These are phyloP conservation scores for Nakazawaea pomicola DNA, from an alignment of 805 yeast genomes.

Conservation along the genomic window DNA sequence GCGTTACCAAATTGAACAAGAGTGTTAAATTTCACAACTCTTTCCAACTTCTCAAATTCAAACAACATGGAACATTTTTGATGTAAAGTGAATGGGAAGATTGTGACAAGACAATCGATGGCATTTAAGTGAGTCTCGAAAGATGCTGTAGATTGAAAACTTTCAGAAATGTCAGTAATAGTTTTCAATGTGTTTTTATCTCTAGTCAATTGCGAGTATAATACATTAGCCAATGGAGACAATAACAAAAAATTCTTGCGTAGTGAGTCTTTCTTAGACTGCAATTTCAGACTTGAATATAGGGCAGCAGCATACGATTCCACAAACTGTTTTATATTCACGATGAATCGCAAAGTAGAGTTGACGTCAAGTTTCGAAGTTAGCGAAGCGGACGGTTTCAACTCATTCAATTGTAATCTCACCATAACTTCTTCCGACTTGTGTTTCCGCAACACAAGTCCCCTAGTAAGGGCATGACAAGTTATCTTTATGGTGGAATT, in stretches of 20 bases:
- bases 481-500: conserved; percentile 39
- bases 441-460: conserved; percentile 12
- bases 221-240: conserved; percentile 55
- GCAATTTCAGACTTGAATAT: conserved; percentile 7
- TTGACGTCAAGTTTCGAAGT: not conserved
- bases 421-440: not conserved
- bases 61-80: conserved; percentile 19
- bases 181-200: conserved; percentile 23
- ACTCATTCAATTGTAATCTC: not conserved
- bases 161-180: conserved; percentile 15
- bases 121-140: conserved; percentile 11
- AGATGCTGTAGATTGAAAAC: conserved; percentile 1
- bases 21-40: conserved; percentile 13
- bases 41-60: conserved; percentile 10
- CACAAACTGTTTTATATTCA: conserved; percentile 12
- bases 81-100: conserved; percentile 25
- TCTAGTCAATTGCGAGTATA: conserved; percentile 48
- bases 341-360: not conserved
- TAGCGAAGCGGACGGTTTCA: not conserved
- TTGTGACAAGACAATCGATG: conserved; percentile 22
- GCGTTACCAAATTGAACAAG: conserved; percentile 20
- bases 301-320: not conserved
- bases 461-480: conserved; percentile 47
- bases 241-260: conserved; percentile 36
- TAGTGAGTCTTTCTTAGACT: conserved; percentile 14